A percentile compares a stretch with the other conserved stretches of the same genome.
phyloP scores from a whole-genome alignment of 768 basidiomycete species.

The Termitomyces sp. region DNA sequence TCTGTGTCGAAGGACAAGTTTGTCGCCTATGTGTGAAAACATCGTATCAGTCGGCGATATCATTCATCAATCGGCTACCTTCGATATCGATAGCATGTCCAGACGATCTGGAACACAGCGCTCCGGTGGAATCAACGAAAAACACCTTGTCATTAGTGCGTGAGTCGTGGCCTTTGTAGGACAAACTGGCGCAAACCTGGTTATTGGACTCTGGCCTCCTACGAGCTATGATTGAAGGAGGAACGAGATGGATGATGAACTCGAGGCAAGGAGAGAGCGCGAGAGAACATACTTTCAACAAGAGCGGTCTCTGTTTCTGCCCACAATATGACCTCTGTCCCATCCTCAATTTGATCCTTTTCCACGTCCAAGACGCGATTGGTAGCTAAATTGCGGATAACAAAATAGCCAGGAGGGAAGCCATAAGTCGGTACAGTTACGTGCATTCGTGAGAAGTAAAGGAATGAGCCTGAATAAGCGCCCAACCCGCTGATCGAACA shows the following conservation, averaged over 20 bases:
- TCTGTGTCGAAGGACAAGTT: conserved; percentile 68
- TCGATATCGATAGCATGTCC: conserved; percentile 83
- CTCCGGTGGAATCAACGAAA: conserved; percentile 75
- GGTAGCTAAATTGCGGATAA: conserved; percentile 49
- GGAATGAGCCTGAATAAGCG: background rate
- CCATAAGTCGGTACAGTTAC: conserved; percentile 26
- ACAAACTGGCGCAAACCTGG: conserved; percentile 39
- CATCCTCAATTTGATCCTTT: conserved; percentile 49
- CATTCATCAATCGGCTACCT: conserved; percentile 31
- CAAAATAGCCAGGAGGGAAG: conserved; percentile 57
- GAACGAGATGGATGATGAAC: background rate
- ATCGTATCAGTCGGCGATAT: background rate
- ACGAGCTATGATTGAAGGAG: conserved; percentile 37
- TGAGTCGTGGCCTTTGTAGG: background rate
- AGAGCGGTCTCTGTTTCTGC: conserved; percentile 70
- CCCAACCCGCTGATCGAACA: background rate
- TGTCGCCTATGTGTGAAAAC: conserved; percentile 39
- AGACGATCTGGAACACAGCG: conserved; percentile 69
- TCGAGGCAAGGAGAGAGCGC: background rate
- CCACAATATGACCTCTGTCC: conserved; percentile 59
- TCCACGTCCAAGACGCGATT: conserved; percentile 55
- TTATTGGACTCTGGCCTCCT: conserved; percentile 67
- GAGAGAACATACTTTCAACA: conserved; percentile 60
- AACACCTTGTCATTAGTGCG: conserved; percentile 50
- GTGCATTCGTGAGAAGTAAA: background rate